Evolutionary conservation across 805 yeast genomes (phyloP), one percentile per base, ranked within the genome.

Genomic region (Suhomyces xylopsoci): DNA sequence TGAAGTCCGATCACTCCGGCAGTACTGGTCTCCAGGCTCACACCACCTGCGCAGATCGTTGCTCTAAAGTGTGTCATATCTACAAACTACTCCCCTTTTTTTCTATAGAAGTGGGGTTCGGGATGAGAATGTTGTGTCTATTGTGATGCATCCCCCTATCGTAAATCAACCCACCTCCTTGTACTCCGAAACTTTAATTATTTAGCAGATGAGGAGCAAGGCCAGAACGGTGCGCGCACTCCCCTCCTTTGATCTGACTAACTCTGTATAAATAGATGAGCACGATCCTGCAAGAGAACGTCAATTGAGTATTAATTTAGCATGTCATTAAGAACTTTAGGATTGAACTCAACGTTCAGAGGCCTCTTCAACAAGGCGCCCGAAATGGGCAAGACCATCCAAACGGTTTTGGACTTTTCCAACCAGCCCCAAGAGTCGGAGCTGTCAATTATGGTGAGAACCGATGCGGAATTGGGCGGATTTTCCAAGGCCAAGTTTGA

Each of bases 401-500:
- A 65, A 48, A 74, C 82, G 2, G 65, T 89, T 12, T 69, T 89
- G 48, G 82, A 86, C 56, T 88, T 89, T 69, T 74, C 72, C 50
- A 73, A 64, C 46, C 71, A 83, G 1, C 66, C 74, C 15, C 80
- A 81, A 9, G 68, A 69, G 34, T 62, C 68, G 10, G 62, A 84
- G 42, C 66, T 73, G 8, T 73, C 78, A 30, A 68, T 88, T 17
- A 68, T 87, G 55, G 78, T 84, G 1, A 75, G 94, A 50, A 78
- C 88, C 42, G 96, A 89, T 68, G 78, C 82, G 59, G 90, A 87
- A 49, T 73, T 89, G 49, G 93, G 93, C 1, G 96, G 96, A 0
- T 88, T 73, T 67, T 85, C 92, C 42, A 82, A 88, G 45, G 93
- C 75, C 48, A 74, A 73, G 59, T 71, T 81, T 47, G 82, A 76